phyloP scores from a whole-genome alignment of 176 grass and related monocot species.

The Otatea glauca region DNA sequence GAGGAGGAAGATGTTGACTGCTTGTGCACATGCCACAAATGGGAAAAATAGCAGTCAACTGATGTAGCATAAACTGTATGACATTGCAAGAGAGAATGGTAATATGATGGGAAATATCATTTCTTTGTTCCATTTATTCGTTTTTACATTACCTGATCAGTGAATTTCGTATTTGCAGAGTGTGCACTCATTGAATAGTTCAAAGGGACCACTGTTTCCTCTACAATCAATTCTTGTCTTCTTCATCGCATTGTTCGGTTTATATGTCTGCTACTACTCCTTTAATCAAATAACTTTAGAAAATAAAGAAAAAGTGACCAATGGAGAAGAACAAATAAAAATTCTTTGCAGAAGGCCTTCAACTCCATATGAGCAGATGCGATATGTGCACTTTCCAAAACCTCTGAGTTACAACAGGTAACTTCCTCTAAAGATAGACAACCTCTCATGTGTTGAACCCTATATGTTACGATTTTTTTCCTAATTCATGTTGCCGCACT shows the following conservation, averaged over 20 bases:
- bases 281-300: conserved; percentile 70
- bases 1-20: conserved; percentile 43
- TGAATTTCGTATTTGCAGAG: conserved; percentile 52
- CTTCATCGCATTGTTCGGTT: conserved; percentile 69
- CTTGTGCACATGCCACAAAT: neutral
- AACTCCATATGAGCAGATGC: conserved; percentile 50
- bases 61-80: conserved; percentile 26
- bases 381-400: conserved; percentile 74
- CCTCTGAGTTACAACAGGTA: conserved; percentile 76
- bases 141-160: conserved; percentile 26
- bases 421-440: neutral
- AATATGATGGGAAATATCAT: neutral
- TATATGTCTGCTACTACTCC: conserved; percentile 75
- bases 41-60: conserved; percentile 18
- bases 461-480: neutral
- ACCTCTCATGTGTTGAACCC: neutral
- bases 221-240: conserved; percentile 64
- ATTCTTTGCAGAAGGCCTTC: conserved; percentile 45
- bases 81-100: conserved; percentile 57
- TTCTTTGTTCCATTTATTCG: neutral
- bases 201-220: conserved; percentile 55
- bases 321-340: conserved; percentile 27
- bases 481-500: conserved; percentile 24
- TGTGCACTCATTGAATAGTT: conserved; percentile 59
- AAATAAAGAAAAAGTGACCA: conserved; percentile 33